Conservation (phyloP, 192 early-diverging fungal species). For the Entophlyctis luteolus region DNA sequence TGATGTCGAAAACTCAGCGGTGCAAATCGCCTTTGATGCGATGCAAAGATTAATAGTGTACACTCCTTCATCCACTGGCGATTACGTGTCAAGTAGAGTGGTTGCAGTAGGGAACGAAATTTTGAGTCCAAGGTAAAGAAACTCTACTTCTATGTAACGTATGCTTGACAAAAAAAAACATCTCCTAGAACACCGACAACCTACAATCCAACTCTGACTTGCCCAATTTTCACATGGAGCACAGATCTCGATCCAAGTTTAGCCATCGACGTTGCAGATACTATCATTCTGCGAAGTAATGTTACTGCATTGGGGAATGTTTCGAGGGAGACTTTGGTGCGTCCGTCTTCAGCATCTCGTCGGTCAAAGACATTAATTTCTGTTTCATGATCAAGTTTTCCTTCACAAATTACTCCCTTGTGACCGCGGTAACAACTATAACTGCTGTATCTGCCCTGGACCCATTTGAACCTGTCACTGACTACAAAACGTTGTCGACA, state of each 20-base stretch:
- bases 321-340: not conserved
- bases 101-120: slow-evolving; percentile 18
- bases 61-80: not conserved
- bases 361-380: not conserved
- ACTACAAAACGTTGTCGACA: not conserved
- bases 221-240: slow-evolving; percentile 3
- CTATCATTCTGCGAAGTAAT: not conserved
- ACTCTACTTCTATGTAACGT: not conserved
- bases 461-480: not conserved
- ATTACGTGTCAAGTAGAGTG: slow-evolving; percentile 4
- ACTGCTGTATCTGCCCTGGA: not conserved
- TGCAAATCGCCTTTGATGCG: slow-evolving; percentile 3
- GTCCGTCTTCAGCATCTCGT: not conserved
- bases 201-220: slow-evolving; percentile 11
- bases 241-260: not conserved
- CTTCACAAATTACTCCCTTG: slow-evolving; percentile 13
- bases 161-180: not conserved
- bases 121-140: slow-evolving; percentile 8
- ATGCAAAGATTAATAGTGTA: slow-evolving; percentile 10
- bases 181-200: not conserved
- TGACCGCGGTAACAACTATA: not conserved
- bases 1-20: not conserved
- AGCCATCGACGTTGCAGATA: slow-evolving; percentile 13
- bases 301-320: not conserved
- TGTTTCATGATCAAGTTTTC: not conserved